Evolutionary conservation across 371 early-diverging fungal species (phyloP), one percentile per base, ranked within the genome.

Genomic region (Mortierella sp.): DNA sequence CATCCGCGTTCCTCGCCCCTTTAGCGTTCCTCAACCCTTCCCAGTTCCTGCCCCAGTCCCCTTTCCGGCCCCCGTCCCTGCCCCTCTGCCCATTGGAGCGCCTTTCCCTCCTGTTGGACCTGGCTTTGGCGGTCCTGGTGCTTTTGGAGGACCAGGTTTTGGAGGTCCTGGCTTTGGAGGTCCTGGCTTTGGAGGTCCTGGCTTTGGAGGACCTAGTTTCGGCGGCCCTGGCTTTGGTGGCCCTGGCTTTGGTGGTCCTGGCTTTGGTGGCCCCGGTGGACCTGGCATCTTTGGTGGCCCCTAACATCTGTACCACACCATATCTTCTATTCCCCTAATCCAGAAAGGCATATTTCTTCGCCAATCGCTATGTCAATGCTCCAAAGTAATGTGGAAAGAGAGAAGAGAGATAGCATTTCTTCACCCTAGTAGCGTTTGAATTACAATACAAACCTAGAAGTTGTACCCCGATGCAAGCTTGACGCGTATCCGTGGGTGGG

Each of bases 11-110:
- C 77, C 74, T 28, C 71, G 69, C 10, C 78, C 78, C 5, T 74
- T 77, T 74, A 70, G 55, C 14, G 74, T 81, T 11, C 73, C 72
- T 16, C 71, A 67, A n/a, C 82, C 82, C 46, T 70, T 81, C 69
- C 76, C 80, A 4, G 72, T 79, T 14, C 59, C 74, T 54, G 43
- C 44, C 6, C 79, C 79, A 8, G 67, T 75, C 57, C 76, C 77
- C 40, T 57, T 81, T 2, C 74, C 77, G 0, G 53, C 43, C 2
- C 78, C 77, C 11, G 74, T 54, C 14, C 77, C 82, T 28, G 71
- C 77, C 2, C 81, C 81, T 26, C 74, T 76, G 0, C 81, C 81
- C 1, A 13, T 44, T 28, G 37, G 0, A 16, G 53, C 26, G 44
- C 37, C 53, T 31, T 19, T 61, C 11, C 59, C 59, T 34, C 61